phyloP scores from a whole-genome alignment of 2,329 filamentous ascomycete genomes.

The Chrysosphaeria jannelii region DNA sequence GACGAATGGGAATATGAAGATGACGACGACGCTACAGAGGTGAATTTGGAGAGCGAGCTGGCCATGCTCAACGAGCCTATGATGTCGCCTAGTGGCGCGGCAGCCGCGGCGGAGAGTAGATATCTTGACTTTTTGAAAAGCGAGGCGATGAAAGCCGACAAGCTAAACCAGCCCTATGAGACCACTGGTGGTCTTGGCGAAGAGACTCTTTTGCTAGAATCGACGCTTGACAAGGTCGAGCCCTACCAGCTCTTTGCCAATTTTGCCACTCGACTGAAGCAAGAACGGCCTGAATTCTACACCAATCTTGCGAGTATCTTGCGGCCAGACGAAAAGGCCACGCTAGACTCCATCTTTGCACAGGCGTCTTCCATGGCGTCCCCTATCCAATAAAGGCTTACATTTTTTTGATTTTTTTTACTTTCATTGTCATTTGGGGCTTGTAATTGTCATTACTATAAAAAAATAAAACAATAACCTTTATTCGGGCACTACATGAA shows the following conservation, averaged over 20 bases:
- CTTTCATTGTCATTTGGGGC: no score
- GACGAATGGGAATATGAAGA: conserved; percentile 13
- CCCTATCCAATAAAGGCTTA: neutral
- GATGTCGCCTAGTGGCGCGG: no score
- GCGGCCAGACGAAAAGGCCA: conserved; percentile 46
- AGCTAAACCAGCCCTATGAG: conserved; percentile 28
- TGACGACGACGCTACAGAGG: conserved; percentile 7
- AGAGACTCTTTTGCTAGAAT: conserved; percentile 73
- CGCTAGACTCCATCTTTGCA: conserved; percentile 50
- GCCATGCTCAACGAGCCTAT: no score
- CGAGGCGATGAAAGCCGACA: conserved; percentile 67
- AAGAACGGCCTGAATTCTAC: conserved; percentile 75
- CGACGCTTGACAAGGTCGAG: conserved; percentile 81
- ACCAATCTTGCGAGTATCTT: conserved; percentile 50
- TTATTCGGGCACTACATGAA: no score
- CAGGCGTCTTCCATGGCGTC: no score
- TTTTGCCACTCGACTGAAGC: conserved; percentile 59
- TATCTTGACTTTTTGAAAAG: conserved; percentile 92
- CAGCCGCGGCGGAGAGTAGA: no score
- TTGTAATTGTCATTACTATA: neutral
- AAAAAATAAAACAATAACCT: neutral
- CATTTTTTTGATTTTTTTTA: no score
- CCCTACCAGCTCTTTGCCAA: conserved; percentile 73
- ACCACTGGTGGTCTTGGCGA: conserved; percentile 77
- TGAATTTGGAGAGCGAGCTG: conserved; percentile 62